Evolutionary conservation across 2,329 filamentous ascomycete genomes (phyloP), one percentile per base, ranked within the genome.

Genomic region (Periglandula ipomoeae): DNA sequence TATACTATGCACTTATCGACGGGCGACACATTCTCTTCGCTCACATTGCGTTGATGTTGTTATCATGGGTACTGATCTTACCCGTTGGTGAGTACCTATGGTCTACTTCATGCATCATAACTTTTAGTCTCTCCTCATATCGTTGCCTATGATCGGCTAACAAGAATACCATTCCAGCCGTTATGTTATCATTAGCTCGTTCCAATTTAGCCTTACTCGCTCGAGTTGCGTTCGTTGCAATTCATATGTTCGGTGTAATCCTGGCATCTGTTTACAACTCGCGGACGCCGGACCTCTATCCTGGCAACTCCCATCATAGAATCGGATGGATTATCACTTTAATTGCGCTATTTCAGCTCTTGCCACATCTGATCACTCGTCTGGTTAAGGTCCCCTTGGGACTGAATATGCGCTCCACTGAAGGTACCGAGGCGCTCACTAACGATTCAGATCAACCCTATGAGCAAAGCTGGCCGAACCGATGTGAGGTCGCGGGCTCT

Each of bases 301-400:
- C 82, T 27, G 84, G 86, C 61, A 95, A 95, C 61, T 79, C 85
- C n/a, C 90, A 96, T 65, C 83, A 89, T 70, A 89, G 87, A 64
- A 76, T 91, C 39, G 89, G 89, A 48, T 97, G 91, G 91, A 73
- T 87, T 38, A 75, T 85, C 26, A 91, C 85, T 3, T 85, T 80
- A 73, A 72, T 90, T 4, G 74, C 86, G 10, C 74, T 74, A 46
- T 81, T 76, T 0, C 91, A 95, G 69, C 75, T 85, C 15, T 58
- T 85, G 35, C 70, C 95, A 61, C 79, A 81, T 44, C 62, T 89
- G 48, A 67, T 88, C 42, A 81, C 82, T 46, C 69, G 75, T 38
- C 78, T 85, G 52, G 73, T 76, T 11, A 55, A 55, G 2, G 52
- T 45, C 3, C 27, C 56, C 17, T 44, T 35, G 19, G 46, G 27